Evolutionary conservation across 441 rosid genomes (phyloP).

Genomic region (Cnidoscolus chayamansa): DNA sequence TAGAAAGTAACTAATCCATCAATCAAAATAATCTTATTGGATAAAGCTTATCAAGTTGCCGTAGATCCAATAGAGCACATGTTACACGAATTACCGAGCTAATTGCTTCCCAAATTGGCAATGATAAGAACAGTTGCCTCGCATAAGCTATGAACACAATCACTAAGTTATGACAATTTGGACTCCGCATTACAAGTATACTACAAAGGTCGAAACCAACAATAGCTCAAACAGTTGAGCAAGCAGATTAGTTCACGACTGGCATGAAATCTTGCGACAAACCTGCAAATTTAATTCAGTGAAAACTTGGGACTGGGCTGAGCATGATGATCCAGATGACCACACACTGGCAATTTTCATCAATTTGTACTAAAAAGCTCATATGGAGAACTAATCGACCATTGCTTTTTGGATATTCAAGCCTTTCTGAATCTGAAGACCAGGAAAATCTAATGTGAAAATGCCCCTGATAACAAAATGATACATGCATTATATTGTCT

Average conservation of each 20-base stretch:
- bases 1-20: constrained; percentile 27
- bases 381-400: no score
- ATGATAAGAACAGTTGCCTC: background rate
- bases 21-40: constrained; percentile 32
- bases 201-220: background rate
- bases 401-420: no score
- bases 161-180: no score
- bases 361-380: no score
- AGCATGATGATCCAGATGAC: no score
- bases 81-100: constrained; percentile 25
- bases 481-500: background rate
- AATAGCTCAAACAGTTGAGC: background rate
- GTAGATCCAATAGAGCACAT: constrained; percentile 17
- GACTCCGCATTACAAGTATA: background rate
- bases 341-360: no score
- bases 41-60: constrained; percentile 21
- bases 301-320: no score
- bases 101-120: constrained; percentile 3
- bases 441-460: background rate
- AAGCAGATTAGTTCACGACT: background rate
- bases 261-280: background rate
- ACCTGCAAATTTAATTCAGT: background rate
- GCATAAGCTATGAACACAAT: background rate
- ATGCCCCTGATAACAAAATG: background rate
- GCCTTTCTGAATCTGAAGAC: background rate